A percentile compares a stretch with the other conserved stretches of the same genome.
phyloP scores from a whole-genome alignment of 1,139 yeast genomes.

The Geotrichum citri-aurantii region DNA sequence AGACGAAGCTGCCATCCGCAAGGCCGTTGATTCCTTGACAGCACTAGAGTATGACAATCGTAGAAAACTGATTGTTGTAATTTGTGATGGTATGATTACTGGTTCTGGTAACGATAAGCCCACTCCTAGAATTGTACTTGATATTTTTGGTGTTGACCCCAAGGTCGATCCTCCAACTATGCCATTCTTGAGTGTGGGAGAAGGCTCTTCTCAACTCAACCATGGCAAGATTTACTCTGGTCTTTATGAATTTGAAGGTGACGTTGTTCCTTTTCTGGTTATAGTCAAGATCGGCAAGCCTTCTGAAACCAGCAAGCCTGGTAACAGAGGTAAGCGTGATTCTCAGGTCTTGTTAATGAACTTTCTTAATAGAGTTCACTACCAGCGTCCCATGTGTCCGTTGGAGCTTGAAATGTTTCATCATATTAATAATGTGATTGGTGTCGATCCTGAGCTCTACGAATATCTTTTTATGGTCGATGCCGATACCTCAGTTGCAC shows the following conservation, averaged over 20 bases:
- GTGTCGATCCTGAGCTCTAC: slow-evolving; percentile 41
- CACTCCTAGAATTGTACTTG: slow-evolving; percentile 40
- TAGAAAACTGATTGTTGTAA: slow-evolving; percentile 36
- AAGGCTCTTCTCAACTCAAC: slow-evolving; percentile 38
- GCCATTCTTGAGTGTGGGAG: slow-evolving; percentile 38
- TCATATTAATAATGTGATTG: slow-evolving; percentile 40
- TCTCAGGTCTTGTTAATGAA: slow-evolving; percentile 40
- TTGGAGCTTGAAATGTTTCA: slow-evolving; percentile 40
- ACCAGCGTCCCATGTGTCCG: slow-evolving; percentile 39
- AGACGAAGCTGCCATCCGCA: slow-evolving; percentile 38
- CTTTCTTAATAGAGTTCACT: slow-evolving; percentile 39
- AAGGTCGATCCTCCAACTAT: slow-evolving; percentile 36
- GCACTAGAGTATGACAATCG: slow-evolving; percentile 37
- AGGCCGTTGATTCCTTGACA: slow-evolving; percentile 40
- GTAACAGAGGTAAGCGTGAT: slow-evolving; percentile 43
- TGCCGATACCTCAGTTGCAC: slow-evolving; percentile 39
- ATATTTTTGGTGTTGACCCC: slow-evolving; percentile 39
- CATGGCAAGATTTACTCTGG: slow-evolving; percentile 41
- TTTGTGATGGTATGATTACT: slow-evolving; percentile 41
- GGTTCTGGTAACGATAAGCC: slow-evolving; percentile 41
- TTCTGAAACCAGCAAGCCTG: slow-evolving; percentile 36
- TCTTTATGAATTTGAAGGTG: slow-evolving; percentile 38
- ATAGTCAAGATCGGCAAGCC: slow-evolving; percentile 40
- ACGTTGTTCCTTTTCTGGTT: slow-evolving; percentile 39
- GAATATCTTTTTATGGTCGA: slow-evolving; percentile 40